A percentile compares a stretch with the other conserved stretches of the same genome.
phyloP scores from a whole-genome alignment of 208 protist species.

The Crithidia sp. region DNA sequence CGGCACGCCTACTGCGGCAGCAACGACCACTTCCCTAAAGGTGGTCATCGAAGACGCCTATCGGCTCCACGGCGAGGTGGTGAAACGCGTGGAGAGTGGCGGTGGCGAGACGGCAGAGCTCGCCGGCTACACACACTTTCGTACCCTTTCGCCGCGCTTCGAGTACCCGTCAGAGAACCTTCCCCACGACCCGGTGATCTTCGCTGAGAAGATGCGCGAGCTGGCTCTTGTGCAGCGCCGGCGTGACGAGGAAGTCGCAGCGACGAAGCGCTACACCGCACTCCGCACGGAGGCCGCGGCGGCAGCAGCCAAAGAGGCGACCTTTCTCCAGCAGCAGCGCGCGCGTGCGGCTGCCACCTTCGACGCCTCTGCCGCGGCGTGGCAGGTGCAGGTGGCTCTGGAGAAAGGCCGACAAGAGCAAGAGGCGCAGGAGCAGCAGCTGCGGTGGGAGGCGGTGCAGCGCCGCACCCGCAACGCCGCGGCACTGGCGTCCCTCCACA shows the following conservation, averaged over 20 bases:
- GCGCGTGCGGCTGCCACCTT: conserved; percentile 72
- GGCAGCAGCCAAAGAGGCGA: conserved; percentile 42
- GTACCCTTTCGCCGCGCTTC: conserved; percentile 18
- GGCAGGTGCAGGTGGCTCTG: conserved; percentile 47
- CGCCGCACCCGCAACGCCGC: conserved; percentile 41
- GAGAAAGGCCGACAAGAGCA: conserved; percentile 43
- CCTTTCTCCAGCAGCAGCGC: conserved; percentile 63
- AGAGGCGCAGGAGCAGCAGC: conserved; percentile 45
- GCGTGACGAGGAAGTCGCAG: conserved; percentile 28
- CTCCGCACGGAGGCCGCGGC: conserved; percentile 41
- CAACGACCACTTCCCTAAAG: not conserved
- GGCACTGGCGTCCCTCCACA: conserved; percentile 43
- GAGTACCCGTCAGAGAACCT: conserved; percentile 53
- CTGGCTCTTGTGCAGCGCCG: conserved; percentile 45
- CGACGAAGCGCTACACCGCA: conserved; percentile 29
- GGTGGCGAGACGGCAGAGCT: not conserved
- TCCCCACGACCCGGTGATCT: conserved; percentile 40
- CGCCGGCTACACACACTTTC: not conserved
- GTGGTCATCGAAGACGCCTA: conserved; percentile 62
- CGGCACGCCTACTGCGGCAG: not conserved
- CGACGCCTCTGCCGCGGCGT: conserved; percentile 48
- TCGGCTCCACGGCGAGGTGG: conserved; percentile 33
- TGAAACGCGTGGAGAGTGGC: not conserved
- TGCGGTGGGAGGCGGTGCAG: conserved; percentile 45
- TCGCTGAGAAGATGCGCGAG: conserved; percentile 56